Evolutionary conservation across 768 basidiomycete genomes (phyloP).

Genomic region (Russula griseocarnosa): DNA sequence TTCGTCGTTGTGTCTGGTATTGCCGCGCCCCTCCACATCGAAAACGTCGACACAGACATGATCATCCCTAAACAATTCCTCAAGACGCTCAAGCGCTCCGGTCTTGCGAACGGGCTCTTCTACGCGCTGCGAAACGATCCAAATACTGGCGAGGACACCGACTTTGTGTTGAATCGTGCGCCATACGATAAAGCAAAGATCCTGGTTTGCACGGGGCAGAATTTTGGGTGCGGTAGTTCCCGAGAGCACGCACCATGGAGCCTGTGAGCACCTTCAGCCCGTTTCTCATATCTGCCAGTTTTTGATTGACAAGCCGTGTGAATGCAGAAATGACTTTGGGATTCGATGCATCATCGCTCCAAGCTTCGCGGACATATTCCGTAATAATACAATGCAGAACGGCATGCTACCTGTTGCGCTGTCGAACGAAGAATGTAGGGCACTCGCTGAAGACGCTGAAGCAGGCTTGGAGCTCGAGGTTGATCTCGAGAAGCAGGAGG

Average conservation of each 20-base stretch:
- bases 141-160: conserved; percentile 48
- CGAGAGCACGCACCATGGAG: conserved; percentile 62
- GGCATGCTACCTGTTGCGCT: conserved; percentile 57
- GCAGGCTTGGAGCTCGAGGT: conserved; percentile 52
- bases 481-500: conserved; percentile 56
- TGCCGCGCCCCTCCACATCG: conserved; percentile 50
- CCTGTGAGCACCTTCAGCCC: conserved; percentile 35
- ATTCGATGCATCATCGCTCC: conserved; percentile 59
- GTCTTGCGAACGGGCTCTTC: conserved; percentile 57
- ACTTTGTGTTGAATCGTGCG: conserved; percentile 59
- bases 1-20: conserved; percentile 51
- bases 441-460: conserved; percentile 49
- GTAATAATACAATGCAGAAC: conserved; percentile 61
- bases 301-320: not conserved
- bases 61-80: conserved; percentile 67
- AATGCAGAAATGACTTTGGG: conserved; percentile 53
- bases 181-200: conserved; percentile 52
- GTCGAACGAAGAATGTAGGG: conserved; percentile 45
- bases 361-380: conserved; percentile 61
- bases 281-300: not conserved
- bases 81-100: conserved; percentile 62
- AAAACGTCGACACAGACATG: conserved; percentile 63
- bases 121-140: conserved; percentile 49
- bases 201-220: conserved; percentile 54
- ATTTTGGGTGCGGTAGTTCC: conserved; percentile 62